Base-by-base conservation (phyloP, 2,329 filamentous ascomycete species). In the Paramyrothecium roridum region DNA sequence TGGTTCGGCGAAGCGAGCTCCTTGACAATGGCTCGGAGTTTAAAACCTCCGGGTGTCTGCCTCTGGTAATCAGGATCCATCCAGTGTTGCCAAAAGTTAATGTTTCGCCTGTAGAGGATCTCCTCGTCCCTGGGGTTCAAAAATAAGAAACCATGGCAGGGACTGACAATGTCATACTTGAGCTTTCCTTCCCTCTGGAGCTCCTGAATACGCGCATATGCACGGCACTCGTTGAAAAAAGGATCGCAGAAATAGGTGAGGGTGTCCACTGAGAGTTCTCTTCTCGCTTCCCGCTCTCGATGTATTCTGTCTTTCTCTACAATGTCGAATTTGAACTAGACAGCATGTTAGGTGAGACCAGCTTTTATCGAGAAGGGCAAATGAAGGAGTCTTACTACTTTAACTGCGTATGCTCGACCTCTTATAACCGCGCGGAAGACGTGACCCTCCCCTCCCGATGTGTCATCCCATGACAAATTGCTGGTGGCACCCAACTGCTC, bases 141-240 rank as follows among this genome's bases (percentile, higher is more conserved):
- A 23, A 59, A 59, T 3, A 60, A 20, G 50, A 56, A 58, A 10
- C 60, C 57, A 33, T 61, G 56, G 23, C 56, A 58, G 34, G 52
- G 56, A 21, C 54, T 40, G 3, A 52, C 48, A 19, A 57, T 23
- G 13, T 53, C 43, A 20, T 37, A 23, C 16, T 47, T 13, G 54
- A 13, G 8, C n/a, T 7, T 17, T 33, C 33, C 54, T 22, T 37
- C 34, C 2, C 51, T 55, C 8, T 23, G 17, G 3, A 52, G 53
- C 17, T 61, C 53, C 2, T 52, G 34, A 4, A 63, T 59, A n/a
- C 54, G 56, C 8, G 58, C 61, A 33, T 63, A 62, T 8, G 62
- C 62, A 45, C 62, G 58, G 40, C 61, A 63, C 53, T 64, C 61
- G 13, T 54, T 53, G 37, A 54, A 64, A 30, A 63, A 64, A 10